Conservation (phyloP, 805 yeast species). For the Wickerhamomyces chaumierensis region DNA sequence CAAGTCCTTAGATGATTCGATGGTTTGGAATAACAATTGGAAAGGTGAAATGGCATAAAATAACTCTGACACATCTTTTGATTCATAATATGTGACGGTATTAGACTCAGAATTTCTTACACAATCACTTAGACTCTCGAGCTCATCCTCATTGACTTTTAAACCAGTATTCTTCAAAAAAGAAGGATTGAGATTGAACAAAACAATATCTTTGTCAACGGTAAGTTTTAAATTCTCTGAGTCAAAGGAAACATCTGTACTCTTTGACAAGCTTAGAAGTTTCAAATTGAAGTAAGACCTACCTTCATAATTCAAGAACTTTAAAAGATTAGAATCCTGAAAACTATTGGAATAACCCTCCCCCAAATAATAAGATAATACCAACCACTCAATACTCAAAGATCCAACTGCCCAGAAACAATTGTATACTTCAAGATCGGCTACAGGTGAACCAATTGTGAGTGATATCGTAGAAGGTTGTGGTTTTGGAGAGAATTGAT, state of each 20-base stretch:
- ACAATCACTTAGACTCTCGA: no score
- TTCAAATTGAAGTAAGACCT: constrained; percentile 26
- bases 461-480: not conserved
- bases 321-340: constrained; percentile 26
- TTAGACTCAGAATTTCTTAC: no score
- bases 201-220: constrained; percentile 9
- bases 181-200: constrained; percentile 12
- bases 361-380: constrained; percentile 34
- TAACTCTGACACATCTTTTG: constrained; percentile 7
- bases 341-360: constrained; percentile 37
- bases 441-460: constrained; percentile 2
- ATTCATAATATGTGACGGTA: constrained; percentile 1
- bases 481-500: constrained; percentile 1
- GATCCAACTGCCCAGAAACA: constrained; percentile 27
- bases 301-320: constrained; percentile 27
- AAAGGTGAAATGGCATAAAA: constrained; percentile 37
- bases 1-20: constrained; percentile 32
- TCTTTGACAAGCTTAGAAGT: constrained; percentile 21
- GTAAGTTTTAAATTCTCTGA: constrained; percentile 9
- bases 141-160: not conserved
- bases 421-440: constrained; percentile 17
- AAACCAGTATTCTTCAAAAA: not conserved
- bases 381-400: constrained; percentile 40
- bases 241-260: constrained; percentile 10
- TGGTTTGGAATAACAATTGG: constrained; percentile 30